A percentile compares a stretch with the other conserved stretches of the same genome.
phyloP scores from a whole-genome alignment of 1,284 basidiomycete genomes.

The Rhodotorula glutinis region DNA sequence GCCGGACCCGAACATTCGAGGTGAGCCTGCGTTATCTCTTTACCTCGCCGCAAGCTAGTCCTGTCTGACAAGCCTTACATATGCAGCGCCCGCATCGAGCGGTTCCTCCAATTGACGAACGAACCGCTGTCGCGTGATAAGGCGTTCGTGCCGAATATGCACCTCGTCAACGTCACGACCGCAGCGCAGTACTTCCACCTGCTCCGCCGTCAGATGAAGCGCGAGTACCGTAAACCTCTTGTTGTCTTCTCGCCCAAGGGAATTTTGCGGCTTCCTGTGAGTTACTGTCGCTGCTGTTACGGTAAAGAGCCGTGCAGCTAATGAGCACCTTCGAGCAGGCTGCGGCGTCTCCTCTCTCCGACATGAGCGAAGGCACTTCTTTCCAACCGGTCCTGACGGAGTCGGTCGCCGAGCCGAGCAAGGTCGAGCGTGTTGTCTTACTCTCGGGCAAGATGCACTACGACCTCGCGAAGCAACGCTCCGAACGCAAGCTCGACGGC shows the following conservation, averaged over 20 bases:
- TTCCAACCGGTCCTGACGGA: conserved; percentile 74
- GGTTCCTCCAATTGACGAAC: conserved; percentile 71
- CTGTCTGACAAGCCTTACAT: background rate
- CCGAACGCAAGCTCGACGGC: conserved; percentile 54
- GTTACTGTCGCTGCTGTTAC: conserved; percentile 41
- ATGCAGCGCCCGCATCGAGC: conserved; percentile 69
- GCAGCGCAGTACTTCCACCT: conserved; percentile 87
- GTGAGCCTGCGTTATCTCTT: background rate
- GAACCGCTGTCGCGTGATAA: conserved; percentile 55
- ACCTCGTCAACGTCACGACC: conserved; percentile 78
- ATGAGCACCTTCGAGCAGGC: conserved; percentile 54
- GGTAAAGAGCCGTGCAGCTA: background rate
- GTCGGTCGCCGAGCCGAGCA: conserved; percentile 53
- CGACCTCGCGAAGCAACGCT: conserved; percentile 69
- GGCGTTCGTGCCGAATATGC: conserved; percentile 61
- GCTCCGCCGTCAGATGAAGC: conserved; percentile 71
- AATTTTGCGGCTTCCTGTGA: conserved; percentile 69
- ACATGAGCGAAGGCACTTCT: conserved; percentile 60
- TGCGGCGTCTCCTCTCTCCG: conserved; percentile 65
- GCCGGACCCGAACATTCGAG: conserved; percentile 75
- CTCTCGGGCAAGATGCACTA: conserved; percentile 82
- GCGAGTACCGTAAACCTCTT: conserved; percentile 80
- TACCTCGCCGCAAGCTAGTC: background rate
- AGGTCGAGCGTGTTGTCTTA: conserved; percentile 46
- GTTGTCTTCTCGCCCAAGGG: conserved; percentile 79